Conservation (phyloP, 2,329 filamentous ascomycete species). For the Chaetomiaceae sp. region DNA sequence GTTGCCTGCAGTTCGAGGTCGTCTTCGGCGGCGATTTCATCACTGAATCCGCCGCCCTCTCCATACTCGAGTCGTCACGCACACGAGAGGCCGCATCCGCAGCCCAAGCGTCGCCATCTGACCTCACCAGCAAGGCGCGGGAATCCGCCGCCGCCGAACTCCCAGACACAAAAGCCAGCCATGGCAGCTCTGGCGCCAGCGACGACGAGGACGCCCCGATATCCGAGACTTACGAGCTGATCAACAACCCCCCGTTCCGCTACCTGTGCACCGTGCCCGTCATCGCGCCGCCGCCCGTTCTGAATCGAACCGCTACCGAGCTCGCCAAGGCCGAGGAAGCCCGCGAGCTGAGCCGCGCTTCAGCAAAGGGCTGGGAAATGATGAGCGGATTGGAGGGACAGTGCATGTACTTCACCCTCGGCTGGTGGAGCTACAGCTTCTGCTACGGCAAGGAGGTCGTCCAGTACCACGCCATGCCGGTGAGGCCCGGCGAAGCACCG, state of each 20-base stretch:
- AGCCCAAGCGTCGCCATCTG: slow-evolving; percentile 38
- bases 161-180: slow-evolving; percentile 11
- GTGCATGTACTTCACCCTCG: slow-evolving; percentile 76
- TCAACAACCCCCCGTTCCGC: slow-evolving; percentile 63
- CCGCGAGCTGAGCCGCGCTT: slow-evolving; percentile 72
- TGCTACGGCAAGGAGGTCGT: slow-evolving; percentile 84
- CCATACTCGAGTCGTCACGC: slow-evolving; percentile 45
- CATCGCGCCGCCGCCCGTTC: slow-evolving; percentile 51
- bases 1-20: slow-evolving; percentile 64
- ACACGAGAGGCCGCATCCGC: slow-evolving; percentile 35
- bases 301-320: slow-evolving; percentile 63
- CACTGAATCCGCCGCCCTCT: slow-evolving; percentile 62
- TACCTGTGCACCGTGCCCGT: slow-evolving; percentile 84
- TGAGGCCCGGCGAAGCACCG: slow-evolving; percentile 63
- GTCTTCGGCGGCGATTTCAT: slow-evolving; percentile 69
- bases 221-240: slow-evolving; percentile 61
- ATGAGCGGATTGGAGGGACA: slow-evolving; percentile 69
- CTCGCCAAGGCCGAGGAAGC: slow-evolving; percentile 69
- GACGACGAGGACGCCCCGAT: slow-evolving; percentile 33
- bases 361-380: slow-evolving; percentile 73
- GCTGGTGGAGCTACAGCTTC: slow-evolving; percentile 96
- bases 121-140: slow-evolving; percentile 35
- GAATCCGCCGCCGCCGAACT: slow-evolving; percentile 32
- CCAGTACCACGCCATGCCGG: slow-evolving; percentile 82
- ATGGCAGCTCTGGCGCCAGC: slow-evolving; percentile 25